Base-by-base conservation (phyloP, 2,329 filamentous ascomycete species). In the Trematosphaeria pertusa region DNA sequence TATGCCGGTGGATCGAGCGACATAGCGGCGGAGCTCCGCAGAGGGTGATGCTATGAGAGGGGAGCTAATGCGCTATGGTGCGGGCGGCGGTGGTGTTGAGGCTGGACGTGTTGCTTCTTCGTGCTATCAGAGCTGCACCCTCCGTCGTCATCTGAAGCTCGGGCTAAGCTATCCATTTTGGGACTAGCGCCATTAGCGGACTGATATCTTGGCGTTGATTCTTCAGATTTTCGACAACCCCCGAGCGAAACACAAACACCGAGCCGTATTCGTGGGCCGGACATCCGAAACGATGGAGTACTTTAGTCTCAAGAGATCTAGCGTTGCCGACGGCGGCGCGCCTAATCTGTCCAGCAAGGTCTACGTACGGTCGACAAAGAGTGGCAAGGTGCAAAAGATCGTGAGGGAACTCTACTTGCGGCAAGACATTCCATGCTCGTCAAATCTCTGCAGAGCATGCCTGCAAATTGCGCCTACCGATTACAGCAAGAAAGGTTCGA, bases 341-440 rank as follows among this genome's bases (percentile, higher is more conserved):
- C 79, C 87, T 36, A 96, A 88, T 67, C 87, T 97, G 56, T 93
- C 91, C 22, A 97, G 88, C 82, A 99, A 97, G 77, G 86, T 95
- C 63, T 99, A 95, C 69, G 89, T 99, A 55, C 85, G 94, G 50
- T 97, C 94, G 19, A 96, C 93, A 37, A 92, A 90, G 74, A 94
- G 86, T 73, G 94, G 94, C 73, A 97, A 97, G 78, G 93, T 97
- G 50, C 94, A 97, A 74, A 99, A 99, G 81, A 95, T 99, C 67
- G 94, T 99, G 58, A 86, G 92, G 65, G 94, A 99, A 78, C 82
- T 97, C 54, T 99, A 99, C 74, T 81, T 99, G 52, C 86, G 94
- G 72, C 89, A 93, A 75, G 94, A 99, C 72, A 97, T 99, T 66
- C 93, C 94, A 38, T 99, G 94, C 77, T 97, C 93, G 24, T 97